Evolutionary conservation across 495 filamentous ascomycete genomes (phyloP).

Genomic region (Aspergillus heteromorphus): DNA sequence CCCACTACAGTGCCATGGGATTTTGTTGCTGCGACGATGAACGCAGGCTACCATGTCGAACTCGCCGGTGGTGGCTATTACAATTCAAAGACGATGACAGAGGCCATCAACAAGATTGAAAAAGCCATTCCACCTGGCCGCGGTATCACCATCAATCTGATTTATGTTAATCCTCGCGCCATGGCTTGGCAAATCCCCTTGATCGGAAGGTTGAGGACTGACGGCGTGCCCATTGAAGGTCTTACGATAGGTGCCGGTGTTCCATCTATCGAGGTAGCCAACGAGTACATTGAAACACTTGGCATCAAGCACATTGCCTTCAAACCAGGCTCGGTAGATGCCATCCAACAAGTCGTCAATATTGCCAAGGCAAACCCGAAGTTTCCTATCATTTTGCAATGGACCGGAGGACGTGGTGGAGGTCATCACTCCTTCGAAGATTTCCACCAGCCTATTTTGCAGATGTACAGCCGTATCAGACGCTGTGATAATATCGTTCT

Average conservation of each 20-base stretch:
- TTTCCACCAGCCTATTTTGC: conserved; percentile 88
- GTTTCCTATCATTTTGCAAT: conserved; percentile 88
- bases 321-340: conserved; percentile 88
- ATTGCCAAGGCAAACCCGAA: conserved; percentile 85
- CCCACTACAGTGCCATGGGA: conserved; percentile 92
- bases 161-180: conserved; percentile 92
- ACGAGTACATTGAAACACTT: conserved; percentile 91
- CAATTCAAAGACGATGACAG: conserved; percentile 83
- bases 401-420: conserved; percentile 91
- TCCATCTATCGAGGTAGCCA: conserved; percentile 87
- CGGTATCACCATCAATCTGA: conserved; percentile 89
- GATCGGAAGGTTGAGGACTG: conserved; percentile 73
- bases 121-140: conserved; percentile 81
- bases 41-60: conserved; percentile 91
- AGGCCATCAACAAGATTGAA: conserved; percentile 84
- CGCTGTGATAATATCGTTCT: conserved; percentile 80
- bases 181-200: conserved; percentile 98
- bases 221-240: conserved; percentile 90
- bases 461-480: conserved; percentile 82
- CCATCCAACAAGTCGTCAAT: conserved; percentile 85
- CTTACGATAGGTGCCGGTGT: conserved; percentile 93
- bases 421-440: conserved; percentile 95
- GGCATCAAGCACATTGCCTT: conserved; percentile 92
- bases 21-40: conserved; percentile 93
- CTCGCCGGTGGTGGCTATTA: conserved; percentile 91